A percentile compares a stretch with the other conserved stretches of the same genome.
Evolutionary conservation across 108 stramenopile species (phyloP).

Genomic region (Cyclotella baltica): DNA sequence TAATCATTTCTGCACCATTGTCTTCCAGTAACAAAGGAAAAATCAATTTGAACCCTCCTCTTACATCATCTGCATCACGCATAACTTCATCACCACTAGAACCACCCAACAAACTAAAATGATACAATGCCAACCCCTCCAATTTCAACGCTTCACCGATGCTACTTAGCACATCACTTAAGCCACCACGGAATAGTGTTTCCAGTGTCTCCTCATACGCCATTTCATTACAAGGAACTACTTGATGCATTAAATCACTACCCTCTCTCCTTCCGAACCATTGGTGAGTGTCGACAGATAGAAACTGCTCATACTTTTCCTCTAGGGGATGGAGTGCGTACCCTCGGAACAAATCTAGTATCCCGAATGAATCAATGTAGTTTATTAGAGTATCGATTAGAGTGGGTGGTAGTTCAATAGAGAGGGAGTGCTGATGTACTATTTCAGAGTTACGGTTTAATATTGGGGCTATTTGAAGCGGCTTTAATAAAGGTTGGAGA

Average conservation of each 20-base stretch:
- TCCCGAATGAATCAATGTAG: constrained; percentile 51
- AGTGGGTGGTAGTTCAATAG: constrained; percentile 41
- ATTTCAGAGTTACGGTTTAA: constrained; percentile 4
- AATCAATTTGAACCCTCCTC: constrained; percentile 64
- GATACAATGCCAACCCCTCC: constrained; percentile 57
- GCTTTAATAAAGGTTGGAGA: constrained; percentile 14
- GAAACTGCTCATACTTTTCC: constrained; percentile 12
- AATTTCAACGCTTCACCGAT: constrained; percentile 55
- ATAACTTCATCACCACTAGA: constrained; percentile 30
- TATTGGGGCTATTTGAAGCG: constrained; percentile 31
- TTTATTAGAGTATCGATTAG: constrained; percentile 40
- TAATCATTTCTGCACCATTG: constrained; percentile 54
- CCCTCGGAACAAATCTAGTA: constrained; percentile 46
- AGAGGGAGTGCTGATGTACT: constrained; percentile 43
- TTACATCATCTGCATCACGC: constrained; percentile 51
- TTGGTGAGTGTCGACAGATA: no score
- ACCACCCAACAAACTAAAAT: constrained; percentile 63
- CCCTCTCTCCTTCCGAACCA: constrained; percentile 28
- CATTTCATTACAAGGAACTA: constrained; percentile 49
- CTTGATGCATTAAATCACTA: constrained; percentile 63
- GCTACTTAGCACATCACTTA: constrained; percentile 57
- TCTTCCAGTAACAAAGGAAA: constrained; percentile 63
- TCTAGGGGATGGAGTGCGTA: constrained; percentile 19
- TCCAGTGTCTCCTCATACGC: constrained; percentile 52
- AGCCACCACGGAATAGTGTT: constrained; percentile 49